Base-by-base conservation (phyloP, 2,329 filamentous ascomycete genomes). In the Neofusicoccum kwambonambiense region DNA sequence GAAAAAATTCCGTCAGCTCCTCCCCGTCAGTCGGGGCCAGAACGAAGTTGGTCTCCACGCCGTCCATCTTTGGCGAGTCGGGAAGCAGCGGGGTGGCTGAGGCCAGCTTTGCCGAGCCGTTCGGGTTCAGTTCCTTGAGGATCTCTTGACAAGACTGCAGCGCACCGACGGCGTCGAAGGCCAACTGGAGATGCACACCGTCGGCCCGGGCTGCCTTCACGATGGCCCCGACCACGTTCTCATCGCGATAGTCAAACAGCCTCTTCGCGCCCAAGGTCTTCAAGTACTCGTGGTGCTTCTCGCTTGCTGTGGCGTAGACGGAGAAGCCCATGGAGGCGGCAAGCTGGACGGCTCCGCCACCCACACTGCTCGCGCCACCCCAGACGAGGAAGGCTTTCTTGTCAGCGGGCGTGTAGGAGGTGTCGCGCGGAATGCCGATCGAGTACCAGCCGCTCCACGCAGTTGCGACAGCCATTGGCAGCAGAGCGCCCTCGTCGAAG, bases 391-490 rank as follows among this genome's bases (percentile, higher is more conserved):
- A 17, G 42, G 47, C 64, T 5, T 56, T 37, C 0, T 76, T 76
- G 49, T 70, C 44, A 71, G 66, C 5, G 68, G 77, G 62, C 72
- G 77, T 47, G 67, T 76, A 84, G 41, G 50, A 63, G 13, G 69
- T 69, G 17, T 72, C 66, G 19, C 66, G 66, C 0, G 86, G 85
- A 0, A 86, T 78, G 37, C 80, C 79, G 19, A 89, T 73, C 0
- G 73, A 77, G 12, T 89, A 75, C 66, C 89, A 85, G 1, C 73
- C 73, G 1, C 77, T 79, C 2, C 84, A 71, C 4, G 84, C 77
- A 70, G 89, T 85, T 71, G 86, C 88, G 35, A 89, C 82, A 34
- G 76, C 75, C 51, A 87, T 89, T 56, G 84, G 83, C 0, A 85
- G 82, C 2, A 88, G 72, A 0, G 85, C 86, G 5, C 81, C 83